Conservation (phyloP, 2,329 filamentous ascomycete genomes). For the Chaetomium olivaceum region DNA sequence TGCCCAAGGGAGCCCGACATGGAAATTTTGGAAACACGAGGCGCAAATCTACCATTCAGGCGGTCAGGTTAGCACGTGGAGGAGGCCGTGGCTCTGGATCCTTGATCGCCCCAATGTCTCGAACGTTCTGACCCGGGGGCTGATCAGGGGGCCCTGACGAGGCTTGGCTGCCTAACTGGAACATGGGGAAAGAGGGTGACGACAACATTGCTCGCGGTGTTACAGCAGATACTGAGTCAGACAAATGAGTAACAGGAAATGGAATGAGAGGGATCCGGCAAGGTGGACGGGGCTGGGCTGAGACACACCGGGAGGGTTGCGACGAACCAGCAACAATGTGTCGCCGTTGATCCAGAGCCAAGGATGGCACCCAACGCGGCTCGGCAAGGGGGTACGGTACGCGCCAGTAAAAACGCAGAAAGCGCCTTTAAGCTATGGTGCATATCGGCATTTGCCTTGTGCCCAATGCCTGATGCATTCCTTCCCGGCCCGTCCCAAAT, state of each 20-base stretch:
- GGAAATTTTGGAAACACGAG: not conserved
- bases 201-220: not conserved
- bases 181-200: not conserved
- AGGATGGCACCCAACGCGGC: conserved; percentile 11
- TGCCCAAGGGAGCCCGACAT: not conserved
- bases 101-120: conserved; percentile 1
- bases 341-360: conserved; percentile 7
- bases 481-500: conserved; percentile 8
- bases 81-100: conserved; percentile 7
- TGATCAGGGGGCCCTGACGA: conserved; percentile 3
- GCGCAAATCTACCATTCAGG: not conserved
- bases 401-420: conserved; percentile 13
- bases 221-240: conserved; percentile 13
- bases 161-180: conserved; percentile 4
- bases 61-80: conserved; percentile 12
- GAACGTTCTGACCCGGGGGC: not conserved
- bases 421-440: conserved; percentile 19
- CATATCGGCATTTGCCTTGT: conserved; percentile 24
- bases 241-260: conserved; percentile 6
- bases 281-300: conserved; percentile 12
- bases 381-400: conserved; percentile 15
- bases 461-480: conserved; percentile 6
- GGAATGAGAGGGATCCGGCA: not conserved
- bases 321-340: not conserved
- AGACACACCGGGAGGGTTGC: conserved; percentile 1